Percentiles rank a stretch among this genome's conserved stretches.
phyloP scores from a whole-genome alignment of 2,329 filamentous ascomycete genomes.

The Phialophora expanda region DNA sequence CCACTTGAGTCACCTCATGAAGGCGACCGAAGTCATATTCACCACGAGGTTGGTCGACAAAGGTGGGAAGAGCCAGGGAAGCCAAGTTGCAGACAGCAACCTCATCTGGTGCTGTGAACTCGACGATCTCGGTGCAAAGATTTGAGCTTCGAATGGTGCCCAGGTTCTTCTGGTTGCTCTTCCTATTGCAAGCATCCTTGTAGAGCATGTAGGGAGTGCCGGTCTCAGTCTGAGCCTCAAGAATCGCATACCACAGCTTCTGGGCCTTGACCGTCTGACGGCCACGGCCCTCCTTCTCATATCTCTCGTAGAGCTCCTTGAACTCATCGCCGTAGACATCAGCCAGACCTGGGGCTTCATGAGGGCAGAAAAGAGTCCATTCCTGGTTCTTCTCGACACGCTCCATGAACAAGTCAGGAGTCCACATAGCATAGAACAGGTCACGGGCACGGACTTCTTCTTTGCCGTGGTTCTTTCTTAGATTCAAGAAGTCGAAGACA shows the following conservation, averaged over 20 bases:
- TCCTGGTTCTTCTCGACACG: slow-evolving; percentile 95
- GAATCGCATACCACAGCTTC: slow-evolving; percentile 98
- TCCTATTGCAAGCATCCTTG: slow-evolving; percentile 97
- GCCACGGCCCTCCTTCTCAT: slow-evolving; percentile 85
- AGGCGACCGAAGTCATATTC: slow-evolving; percentile 96
- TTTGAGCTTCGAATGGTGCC: slow-evolving; percentile 99
- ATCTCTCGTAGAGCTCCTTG: slow-evolving; percentile 86
- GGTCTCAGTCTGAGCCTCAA: slow-evolving; percentile 98
- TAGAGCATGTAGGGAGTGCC: slow-evolving; percentile 99
- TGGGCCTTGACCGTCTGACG: slow-evolving; percentile 93
- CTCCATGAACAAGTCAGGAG: slow-evolving; percentile 99
- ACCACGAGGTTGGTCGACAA: slow-evolving; percentile 82
- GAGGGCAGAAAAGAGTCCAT: slow-evolving; percentile 98
- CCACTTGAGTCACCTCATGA: slow-evolving; percentile 89
- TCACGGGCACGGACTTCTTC: slow-evolving; percentile 97
- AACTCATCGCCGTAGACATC: slow-evolving; percentile 99
- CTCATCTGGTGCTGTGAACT: slow-evolving; percentile 96
- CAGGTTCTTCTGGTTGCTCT: slow-evolving; percentile 99
- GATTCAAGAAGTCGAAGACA: slow-evolving; percentile 94
- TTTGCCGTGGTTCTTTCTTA: slow-evolving; percentile 99
- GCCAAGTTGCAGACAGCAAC: slow-evolving; percentile 98
- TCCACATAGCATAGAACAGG: slow-evolving; percentile 97
- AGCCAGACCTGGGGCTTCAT: slow-evolving; percentile 91
- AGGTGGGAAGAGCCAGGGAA: slow-evolving; percentile 88
- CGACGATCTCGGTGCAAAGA: slow-evolving; percentile 97